These are phyloP conservation scores for Pseudomassariella vexata DNA, from an alignment of 2,329 filamentous ascomycete species.

Conservation along the genomic window DNA sequence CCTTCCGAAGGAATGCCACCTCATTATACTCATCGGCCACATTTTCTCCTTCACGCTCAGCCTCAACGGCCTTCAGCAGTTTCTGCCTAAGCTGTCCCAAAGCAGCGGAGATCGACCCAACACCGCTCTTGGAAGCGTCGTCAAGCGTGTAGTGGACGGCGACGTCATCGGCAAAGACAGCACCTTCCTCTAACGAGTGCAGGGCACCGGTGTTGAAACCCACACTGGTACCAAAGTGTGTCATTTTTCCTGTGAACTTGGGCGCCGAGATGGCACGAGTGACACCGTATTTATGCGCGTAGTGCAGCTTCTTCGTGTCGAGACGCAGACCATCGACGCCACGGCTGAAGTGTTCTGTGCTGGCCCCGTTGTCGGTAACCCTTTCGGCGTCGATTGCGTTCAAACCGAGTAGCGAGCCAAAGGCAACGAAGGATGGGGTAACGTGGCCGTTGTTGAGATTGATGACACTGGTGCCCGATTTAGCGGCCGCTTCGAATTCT, in stretches of 20 bases:
- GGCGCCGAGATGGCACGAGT: constrained; percentile 55
- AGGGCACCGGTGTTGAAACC: constrained; percentile 49
- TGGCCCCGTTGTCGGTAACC: constrained; percentile 45
- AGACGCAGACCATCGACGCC: constrained; percentile 52
- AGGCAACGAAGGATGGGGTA: constrained; percentile 54
- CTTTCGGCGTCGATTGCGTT: constrained; percentile 57
- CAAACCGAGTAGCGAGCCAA: constrained; percentile 54
- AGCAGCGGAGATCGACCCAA: constrained; percentile 45
- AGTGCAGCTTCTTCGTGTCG: constrained; percentile 49
- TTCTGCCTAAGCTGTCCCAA: constrained; percentile 47
- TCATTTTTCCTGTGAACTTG: constrained; percentile 31
- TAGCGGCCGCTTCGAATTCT: constrained; percentile 33
- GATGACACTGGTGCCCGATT: constrained; percentile 31
- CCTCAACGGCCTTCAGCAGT: constrained; percentile 44
- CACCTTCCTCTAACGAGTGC: constrained; percentile 38
- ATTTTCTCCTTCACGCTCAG: too few relatives aligned
- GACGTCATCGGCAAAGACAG: constrained; percentile 48
- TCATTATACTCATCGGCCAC: constrained; percentile 40
- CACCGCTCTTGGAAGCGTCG: constrained; percentile 34
- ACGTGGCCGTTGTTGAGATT: constrained; percentile 53
- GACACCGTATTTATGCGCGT: constrained; percentile 49
- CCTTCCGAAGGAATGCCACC: constrained; percentile 43
- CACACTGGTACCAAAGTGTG: constrained; percentile 51
- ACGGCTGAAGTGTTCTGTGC: constrained; percentile 44
- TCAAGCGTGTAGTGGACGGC: constrained; percentile 56